Percentiles rank a stretch among this genome's conserved stretches.
Conservation (phyloP, 768 basidiomycete species). For the Russula compacta region DNA sequence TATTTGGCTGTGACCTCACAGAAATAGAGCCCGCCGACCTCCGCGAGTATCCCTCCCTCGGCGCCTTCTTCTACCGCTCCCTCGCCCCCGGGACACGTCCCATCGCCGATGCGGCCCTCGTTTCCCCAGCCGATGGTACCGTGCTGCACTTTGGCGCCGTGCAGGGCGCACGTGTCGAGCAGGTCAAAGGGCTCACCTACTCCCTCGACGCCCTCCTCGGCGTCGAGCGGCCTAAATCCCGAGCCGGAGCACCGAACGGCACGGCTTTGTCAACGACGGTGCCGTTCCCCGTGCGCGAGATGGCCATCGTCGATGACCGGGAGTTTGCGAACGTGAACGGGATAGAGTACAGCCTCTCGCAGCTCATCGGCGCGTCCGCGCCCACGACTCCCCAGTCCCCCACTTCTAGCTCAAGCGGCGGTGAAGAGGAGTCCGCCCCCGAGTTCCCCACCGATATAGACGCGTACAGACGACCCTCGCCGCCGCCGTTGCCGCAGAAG, state of each 20-base stretch:
- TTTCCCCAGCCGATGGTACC: constrained; percentile 91
- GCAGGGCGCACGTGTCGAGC: constrained; percentile 70
- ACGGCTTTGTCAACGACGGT: constrained; percentile 23
- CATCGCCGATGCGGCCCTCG: constrained; percentile 47
- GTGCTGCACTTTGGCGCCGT: constrained; percentile 90
- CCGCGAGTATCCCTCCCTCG: constrained; percentile 72
- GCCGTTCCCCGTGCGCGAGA: constrained; percentile 37
- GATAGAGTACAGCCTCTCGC: constrained; percentile 88
- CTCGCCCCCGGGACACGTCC: constrained; percentile 78
- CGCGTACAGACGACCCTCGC: constrained; percentile 17
- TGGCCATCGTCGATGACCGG: constrained; percentile 65
- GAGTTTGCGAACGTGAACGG: constrained; percentile 97
- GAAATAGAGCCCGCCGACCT: constrained; percentile 81
- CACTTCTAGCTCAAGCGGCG: constrained; percentile 13
- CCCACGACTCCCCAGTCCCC: constrained; percentile 30
- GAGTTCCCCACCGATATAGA: constrained; percentile 16
- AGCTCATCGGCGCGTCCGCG: constrained; percentile 59
- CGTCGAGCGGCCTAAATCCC: constrained; percentile 42
- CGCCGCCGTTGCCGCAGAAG: constrained; percentile 35
- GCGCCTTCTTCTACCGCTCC: constrained; percentile 90
- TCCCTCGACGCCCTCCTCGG: constrained; percentile 92
- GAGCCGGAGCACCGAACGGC: constrained; percentile 24
- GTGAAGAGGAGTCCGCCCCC: constrained; percentile 19
- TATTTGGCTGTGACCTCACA: constrained; percentile 92
- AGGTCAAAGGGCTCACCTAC: constrained; percentile 97